phyloP scores from a whole-genome alignment of 805 yeast genomes.

The Ogataea thermomethanolica region DNA sequence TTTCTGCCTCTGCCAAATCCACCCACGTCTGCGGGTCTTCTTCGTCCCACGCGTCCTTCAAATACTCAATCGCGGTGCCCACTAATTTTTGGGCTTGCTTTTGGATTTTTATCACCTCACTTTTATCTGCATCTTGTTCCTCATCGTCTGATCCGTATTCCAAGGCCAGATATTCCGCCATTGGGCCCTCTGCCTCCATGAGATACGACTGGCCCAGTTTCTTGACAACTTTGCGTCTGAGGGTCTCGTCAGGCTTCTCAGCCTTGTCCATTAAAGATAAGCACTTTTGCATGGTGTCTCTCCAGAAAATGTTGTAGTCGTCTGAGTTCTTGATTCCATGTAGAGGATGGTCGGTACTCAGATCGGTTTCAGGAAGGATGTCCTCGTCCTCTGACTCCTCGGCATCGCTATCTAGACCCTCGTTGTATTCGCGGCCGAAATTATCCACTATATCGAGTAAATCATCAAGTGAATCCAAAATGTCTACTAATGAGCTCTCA shows the following conservation, averaged over 20 bases:
- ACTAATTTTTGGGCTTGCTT: conserved; percentile 46
- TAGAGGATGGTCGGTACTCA: conserved; percentile 56
- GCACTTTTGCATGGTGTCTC: conserved; percentile 39
- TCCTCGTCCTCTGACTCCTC: conserved; percentile 37
- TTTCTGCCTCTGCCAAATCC: conserved; percentile 79
- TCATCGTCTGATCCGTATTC: conserved; percentile 54
- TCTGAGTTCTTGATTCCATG: conserved; percentile 37
- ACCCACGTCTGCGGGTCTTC: conserved; percentile 83
- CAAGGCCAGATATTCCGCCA: conserved; percentile 50
- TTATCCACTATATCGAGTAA: conserved; percentile 62
- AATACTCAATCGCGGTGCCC: conserved; percentile 51
- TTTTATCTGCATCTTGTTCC: conserved; percentile 36
- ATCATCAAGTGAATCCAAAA: conserved; percentile 61
- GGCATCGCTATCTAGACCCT: conserved; percentile 57
- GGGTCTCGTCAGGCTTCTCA: conserved; percentile 9
- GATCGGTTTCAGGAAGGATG: conserved; percentile 34
- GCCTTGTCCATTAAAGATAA: conserved; percentile 32
- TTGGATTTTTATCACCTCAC: conserved; percentile 43
- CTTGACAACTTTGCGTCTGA: conserved; percentile 35
- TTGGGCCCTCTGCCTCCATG: conserved; percentile 62
- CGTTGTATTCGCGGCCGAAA: conserved; percentile 58
- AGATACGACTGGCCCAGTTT: conserved; percentile 61
- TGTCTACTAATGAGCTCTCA: conserved; percentile 40
- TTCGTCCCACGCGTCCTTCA: conserved; percentile 58
- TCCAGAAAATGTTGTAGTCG: conserved; percentile 53